phyloP scores from a whole-genome alignment of 108 stramenopile species.

The Cylindrotheca closterium region DNA sequence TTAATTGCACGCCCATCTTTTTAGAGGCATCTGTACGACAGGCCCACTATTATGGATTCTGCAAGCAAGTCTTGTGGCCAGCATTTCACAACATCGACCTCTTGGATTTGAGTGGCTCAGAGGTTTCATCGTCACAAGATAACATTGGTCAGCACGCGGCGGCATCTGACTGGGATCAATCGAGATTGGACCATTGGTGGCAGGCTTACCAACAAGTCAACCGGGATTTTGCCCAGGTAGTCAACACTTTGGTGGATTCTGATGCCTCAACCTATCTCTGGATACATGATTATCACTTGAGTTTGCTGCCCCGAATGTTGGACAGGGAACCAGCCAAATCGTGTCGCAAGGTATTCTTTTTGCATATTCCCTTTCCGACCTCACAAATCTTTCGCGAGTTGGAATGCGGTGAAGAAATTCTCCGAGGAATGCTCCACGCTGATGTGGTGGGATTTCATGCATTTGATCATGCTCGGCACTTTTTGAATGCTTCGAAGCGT shows the following conservation, averaged over 20 bases:
- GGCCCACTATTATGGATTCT: conserved; percentile 92
- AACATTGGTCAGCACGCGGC: conserved; percentile 3
- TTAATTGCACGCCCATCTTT: conserved; percentile 97
- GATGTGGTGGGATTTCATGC: conserved; percentile 99
- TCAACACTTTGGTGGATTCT: conserved; percentile 46
- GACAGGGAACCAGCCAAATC: conserved; percentile 29
- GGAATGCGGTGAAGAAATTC: conserved; percentile 88
- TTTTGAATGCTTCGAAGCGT: conserved; percentile 98
- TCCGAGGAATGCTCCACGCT: conserved; percentile 96
- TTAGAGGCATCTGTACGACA: conserved; percentile 56
- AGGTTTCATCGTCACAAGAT: conserved; percentile 13
- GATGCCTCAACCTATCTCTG: conserved; percentile 56
- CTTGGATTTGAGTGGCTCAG: conserved; percentile 73
- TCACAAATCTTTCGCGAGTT: conserved; percentile 97
- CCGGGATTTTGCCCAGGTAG: conserved; percentile 70
- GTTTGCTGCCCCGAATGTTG: conserved; percentile 89
- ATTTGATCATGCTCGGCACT: conserved; percentile 99
- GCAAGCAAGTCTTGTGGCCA: conserved; percentile 98
- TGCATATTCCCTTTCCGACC: conserved; percentile 99
- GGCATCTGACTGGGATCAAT: conserved; percentile 84
- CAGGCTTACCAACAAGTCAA: conserved; percentile 87
- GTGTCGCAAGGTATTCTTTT: conserved; percentile 93
- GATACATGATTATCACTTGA: conserved; percentile 99
- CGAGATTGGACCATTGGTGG: conserved; percentile 85
- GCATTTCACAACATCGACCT: conserved; percentile 97